These are phyloP conservation scores for Jaenimonas drosophilae DNA, from an alignment of 208 protist species.

Conservation along the genomic window DNA sequence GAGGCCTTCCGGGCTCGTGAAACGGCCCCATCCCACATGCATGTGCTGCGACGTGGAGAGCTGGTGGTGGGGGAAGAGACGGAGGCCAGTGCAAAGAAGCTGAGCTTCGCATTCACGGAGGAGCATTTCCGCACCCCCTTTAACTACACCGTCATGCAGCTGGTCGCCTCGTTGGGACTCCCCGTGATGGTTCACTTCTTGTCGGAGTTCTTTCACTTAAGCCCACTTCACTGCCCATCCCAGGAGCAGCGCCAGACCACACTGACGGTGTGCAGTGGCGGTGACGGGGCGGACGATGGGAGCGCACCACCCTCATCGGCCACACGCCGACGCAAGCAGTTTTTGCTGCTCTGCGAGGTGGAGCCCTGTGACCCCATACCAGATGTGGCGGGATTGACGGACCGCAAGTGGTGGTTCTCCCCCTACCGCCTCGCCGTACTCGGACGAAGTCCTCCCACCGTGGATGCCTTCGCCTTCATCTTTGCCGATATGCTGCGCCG, in stretches of 20 bases:
- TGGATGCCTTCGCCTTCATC: slow-evolving; percentile 9
- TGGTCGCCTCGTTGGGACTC: slow-evolving; percentile 41
- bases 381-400: slow-evolving; percentile 1
- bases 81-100: neutral
- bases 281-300: neutral
- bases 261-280: neutral
- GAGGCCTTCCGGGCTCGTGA: slow-evolving; percentile 8
- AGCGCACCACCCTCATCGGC: neutral
- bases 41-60: no score
- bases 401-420: slow-evolving; percentile 21
- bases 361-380: slow-evolving; percentile 2
- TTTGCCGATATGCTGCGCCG: neutral
- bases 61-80: neutral
- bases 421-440: slow-evolving; percentile 32
- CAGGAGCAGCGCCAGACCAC: neutral
- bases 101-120: slow-evolving; percentile 14
- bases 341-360: no score
- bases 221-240: slow-evolving; percentile 32
- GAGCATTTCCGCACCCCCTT: slow-evolving; percentile 41
- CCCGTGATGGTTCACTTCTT: slow-evolving; percentile 39
- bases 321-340: no score
- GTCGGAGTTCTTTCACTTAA: slow-evolving; percentile 29
- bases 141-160: slow-evolving; percentile 59
- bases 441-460: slow-evolving; percentile 3
- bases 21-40: neutral